phyloP scores from a whole-genome alignment of 1,284 basidiomycete species.

The Pholiota adiposa region DNA sequence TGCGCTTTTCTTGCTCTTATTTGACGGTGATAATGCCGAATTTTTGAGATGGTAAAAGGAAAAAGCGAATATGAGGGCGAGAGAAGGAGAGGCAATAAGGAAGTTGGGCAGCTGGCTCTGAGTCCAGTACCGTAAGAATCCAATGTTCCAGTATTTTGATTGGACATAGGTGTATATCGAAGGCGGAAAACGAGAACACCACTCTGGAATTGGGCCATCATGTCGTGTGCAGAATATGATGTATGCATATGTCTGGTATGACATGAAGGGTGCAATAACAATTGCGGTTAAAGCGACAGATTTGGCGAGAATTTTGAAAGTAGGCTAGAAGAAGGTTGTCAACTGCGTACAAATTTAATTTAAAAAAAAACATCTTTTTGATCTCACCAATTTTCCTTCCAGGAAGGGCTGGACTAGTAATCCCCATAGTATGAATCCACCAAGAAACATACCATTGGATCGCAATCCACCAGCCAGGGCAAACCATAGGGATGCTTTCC shows the following conservation, averaged over 20 bases:
- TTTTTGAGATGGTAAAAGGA: constrained; percentile 40
- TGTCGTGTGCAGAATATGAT: constrained; percentile 60
- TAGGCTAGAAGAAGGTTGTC: no score
- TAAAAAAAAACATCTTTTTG: no score
- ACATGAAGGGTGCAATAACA: constrained; percentile 67
- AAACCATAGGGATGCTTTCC: constrained; percentile 64
- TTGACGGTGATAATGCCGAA: neutral
- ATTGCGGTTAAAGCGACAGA: constrained; percentile 45
- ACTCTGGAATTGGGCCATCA: constrained; percentile 34
- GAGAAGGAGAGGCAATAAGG: constrained; percentile 75
- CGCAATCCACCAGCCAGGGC: constrained; percentile 72
- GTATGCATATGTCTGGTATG: constrained; percentile 74
- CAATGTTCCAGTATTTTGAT: constrained; percentile 85
- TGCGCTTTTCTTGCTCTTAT: neutral
- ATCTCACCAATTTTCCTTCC: constrained; percentile 36
- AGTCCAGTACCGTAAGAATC: constrained; percentile 89
- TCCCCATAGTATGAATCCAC: constrained; percentile 79
- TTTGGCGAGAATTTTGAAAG: constrained; percentile 44
- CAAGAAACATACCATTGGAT: constrained; percentile 81
- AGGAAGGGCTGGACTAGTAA: constrained; percentile 59
- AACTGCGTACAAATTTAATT: no score
- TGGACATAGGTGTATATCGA: constrained; percentile 88
- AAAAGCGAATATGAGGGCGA: constrained; percentile 55
- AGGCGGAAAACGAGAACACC: constrained; percentile 71
- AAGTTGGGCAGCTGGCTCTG: constrained; percentile 87